A percentile compares a stretch with the other conserved stretches of the same genome.
These are phyloP conservation scores for Hypoxylon sp. DNA, from an alignment of 2,329 filamentous ascomycete genomes.

Conservation along the genomic window DNA sequence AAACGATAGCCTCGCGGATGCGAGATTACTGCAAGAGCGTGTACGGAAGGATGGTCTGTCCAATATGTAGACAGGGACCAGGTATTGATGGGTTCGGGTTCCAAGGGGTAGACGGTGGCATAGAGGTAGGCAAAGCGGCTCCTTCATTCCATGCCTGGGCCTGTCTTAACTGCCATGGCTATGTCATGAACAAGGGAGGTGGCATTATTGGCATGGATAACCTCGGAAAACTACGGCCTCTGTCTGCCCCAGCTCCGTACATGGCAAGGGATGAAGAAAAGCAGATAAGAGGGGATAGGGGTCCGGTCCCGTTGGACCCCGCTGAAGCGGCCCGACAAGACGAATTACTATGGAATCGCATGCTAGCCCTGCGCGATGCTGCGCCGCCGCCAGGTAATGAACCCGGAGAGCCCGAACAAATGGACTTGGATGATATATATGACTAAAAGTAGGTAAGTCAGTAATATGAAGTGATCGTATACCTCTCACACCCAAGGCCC, in stretches of 20 bases:
- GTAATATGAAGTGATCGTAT: too few species aligned
- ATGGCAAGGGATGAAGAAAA: background rate
- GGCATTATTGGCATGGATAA: background rate
- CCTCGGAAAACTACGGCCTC: background rate
- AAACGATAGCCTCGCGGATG: background rate
- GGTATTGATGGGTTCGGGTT: conserved; percentile 16
- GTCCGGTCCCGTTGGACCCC: background rate
- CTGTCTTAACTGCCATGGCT: conserved; percentile 25
- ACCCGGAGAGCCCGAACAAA: too few species aligned
- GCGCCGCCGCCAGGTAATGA: background rate
- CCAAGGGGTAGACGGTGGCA: background rate
- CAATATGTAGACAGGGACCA: background rate
- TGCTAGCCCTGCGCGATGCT: background rate
- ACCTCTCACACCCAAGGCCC: background rate
- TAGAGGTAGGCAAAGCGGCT: too few species aligned
- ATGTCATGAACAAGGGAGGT: background rate
- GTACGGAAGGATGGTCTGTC: conserved; percentile 30
- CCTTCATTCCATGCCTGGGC: background rate
- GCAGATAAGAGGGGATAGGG: background rate
- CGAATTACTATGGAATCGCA: background rate
- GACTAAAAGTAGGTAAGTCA: too few species aligned
- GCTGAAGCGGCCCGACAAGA: background rate
- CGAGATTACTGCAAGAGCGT: conserved; percentile 3
- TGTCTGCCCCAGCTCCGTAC: conserved; percentile 5
- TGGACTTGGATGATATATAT: too few species aligned